Base-by-base conservation (phyloP, 2,329 filamentous ascomycete species). In the Cryphonectria japonica region DNA sequence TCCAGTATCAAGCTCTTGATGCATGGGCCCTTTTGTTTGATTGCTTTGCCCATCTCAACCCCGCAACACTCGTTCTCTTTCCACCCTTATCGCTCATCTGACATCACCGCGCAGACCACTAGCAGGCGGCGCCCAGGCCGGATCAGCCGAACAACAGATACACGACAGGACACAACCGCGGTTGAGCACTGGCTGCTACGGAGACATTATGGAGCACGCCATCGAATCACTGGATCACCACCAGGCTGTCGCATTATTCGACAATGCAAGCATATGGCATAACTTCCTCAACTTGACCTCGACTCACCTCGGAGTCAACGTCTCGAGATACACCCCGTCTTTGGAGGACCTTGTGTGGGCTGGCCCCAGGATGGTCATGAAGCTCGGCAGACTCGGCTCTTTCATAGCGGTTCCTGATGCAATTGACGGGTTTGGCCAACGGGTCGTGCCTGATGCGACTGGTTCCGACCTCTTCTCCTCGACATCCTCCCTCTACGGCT, bases 301-400 rank as follows among this genome's bases (percentile, higher is more conserved):
- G 6, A 83, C 84, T 73, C 81, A 81, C 32, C 75, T 84, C 14
- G 76, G 78, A 71, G 84, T 87, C 72, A 89, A 89, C 79, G 82
- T 88, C 72, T 86, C 88, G 60, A 85, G 85, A 74, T 86, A 88
- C 79, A 84, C 87, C 63, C 91, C 91, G 2, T 90, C 90, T 14
- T 81, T 92, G 26, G 89, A 88, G 78, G 91, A 93, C 76, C 82
- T 95, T 64, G 85, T 93, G 74, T 85, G 89, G 79, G 91, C 88
- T 26, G 87, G 92, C 4, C 92, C 92, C 66, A 86, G 92, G 71
- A 89, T 94, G 77, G 86, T 93, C 43, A 89, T 87, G 80, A 91
- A 88, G 78, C 85, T 92, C 57, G 89, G 91, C 67, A 89, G 87
- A 76, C 85, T 92, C 52, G 89, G 91, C 66, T 88, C 87, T n/a